These are phyloP conservation scores for Exutisphaerella laricina DNA, from an alignment of 2,329 filamentous ascomycete species.

Conservation along the genomic window DNA sequence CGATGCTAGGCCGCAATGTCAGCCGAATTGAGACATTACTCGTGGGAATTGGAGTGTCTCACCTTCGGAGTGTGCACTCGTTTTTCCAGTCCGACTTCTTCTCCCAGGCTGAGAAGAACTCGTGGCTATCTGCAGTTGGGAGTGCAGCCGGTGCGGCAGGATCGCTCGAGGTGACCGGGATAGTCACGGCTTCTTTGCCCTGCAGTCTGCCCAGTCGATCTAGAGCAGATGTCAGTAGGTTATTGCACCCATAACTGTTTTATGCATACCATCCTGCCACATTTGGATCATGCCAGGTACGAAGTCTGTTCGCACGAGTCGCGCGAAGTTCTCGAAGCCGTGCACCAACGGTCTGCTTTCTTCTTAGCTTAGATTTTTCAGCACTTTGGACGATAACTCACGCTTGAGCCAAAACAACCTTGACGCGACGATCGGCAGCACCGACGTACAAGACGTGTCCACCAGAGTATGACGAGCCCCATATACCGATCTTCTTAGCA, in stretches of 20 bases:
- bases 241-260: not conserved
- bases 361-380: not conserved
- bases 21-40: not conserved
- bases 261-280: conserved; percentile 17
- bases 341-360: conserved; percentile 13
- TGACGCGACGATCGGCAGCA: conserved; percentile 38
- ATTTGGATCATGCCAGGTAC: conserved; percentile 23
- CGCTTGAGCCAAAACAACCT: conserved; percentile 37
- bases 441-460: conserved; percentile 39
- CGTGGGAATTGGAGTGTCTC: not conserved
- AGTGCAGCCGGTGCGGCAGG: conserved; percentile 30
- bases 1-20: conserved; percentile 19
- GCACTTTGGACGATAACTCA: conserved; percentile 17
- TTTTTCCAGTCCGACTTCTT: conserved; percentile 37
- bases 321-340: conserved; percentile 35
- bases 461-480: conserved; percentile 36
- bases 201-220: conserved; percentile 32
- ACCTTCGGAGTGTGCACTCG: conserved; percentile 35
- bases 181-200: conserved; percentile 28
- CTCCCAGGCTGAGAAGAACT: conserved; percentile 33
- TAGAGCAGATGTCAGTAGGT: conserved; percentile 5
- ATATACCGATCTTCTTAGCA: conserved; percentile 33
- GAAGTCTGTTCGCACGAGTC: conserved; percentile 33
- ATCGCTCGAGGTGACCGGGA: conserved; percentile 34
- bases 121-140: conserved; percentile 34